Evolutionary conservation across 352 stramenopile species (phyloP).

Genomic region (Elongisporangium senticosum): DNA sequence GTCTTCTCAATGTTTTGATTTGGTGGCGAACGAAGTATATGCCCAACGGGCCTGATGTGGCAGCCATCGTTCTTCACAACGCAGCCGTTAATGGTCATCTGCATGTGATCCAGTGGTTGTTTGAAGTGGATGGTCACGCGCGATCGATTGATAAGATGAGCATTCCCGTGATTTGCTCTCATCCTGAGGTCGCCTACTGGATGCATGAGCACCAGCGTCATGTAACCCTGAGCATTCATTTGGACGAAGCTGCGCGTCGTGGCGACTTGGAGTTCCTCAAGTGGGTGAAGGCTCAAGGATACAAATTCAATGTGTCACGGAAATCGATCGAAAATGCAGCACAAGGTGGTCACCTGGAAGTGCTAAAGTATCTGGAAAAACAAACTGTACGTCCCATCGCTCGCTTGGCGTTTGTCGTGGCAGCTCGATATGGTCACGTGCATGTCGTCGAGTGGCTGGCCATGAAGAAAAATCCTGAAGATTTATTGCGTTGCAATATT

Average conservation of each 20-base stretch:
- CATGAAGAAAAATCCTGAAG: background rate
- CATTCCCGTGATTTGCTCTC: too few relatives aligned
- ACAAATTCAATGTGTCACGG: too few relatives aligned
- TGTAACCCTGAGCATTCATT: too few relatives aligned
- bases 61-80: background rate
- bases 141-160: too few relatives aligned
- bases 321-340: background rate
- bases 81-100: background rate
- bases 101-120: background rate
- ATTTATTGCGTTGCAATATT: too few relatives aligned
- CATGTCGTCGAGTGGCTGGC: conserved; percentile 10
- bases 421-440: conserved; percentile 10
- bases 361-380: conserved; percentile 19
- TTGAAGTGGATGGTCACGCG: too few relatives aligned
- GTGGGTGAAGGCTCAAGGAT: too few relatives aligned
- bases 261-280: too few relatives aligned
- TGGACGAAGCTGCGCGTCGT: too few relatives aligned
- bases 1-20: background rate
- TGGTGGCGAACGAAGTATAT: background rate
- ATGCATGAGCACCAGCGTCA: too few relatives aligned
- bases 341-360: conserved; percentile 11
- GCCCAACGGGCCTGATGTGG: background rate
- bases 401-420: conserved; percentile 12
- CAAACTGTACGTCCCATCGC: conserved; percentile 9
- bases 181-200: too few relatives aligned